Base-by-base conservation (phyloP, 352 stramenopile genomes). In the Phytophthora fragariae region DNA sequence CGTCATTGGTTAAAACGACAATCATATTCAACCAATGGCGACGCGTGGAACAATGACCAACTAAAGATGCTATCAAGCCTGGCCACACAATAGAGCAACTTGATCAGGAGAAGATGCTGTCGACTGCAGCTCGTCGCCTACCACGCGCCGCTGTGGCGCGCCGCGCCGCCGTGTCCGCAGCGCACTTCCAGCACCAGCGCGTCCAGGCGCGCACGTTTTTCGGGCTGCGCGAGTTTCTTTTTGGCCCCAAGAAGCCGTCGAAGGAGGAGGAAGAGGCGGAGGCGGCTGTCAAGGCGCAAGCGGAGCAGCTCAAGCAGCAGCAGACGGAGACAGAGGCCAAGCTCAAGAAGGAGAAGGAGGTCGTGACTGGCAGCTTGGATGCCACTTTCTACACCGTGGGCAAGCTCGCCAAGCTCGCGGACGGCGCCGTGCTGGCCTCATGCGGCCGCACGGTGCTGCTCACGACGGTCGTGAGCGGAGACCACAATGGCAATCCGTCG, bases 401-500 rank as follows among this genome's bases (percentile, higher is more conserved):
- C 57, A 96, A 92, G 76, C 90, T 96, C 56, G 92, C 92, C 44
- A 88, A 85, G 33, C 82, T 97, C 17, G 92, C 92, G 8, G 91
- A 97, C 68, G 92, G 92, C 39, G 85, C 83, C n/a, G 84, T 97
- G 52, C 85, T 97, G 77, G 86, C 82, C 41, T 86, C 83, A 31
- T 92, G 90, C 55, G 92, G 91, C 64, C 87, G 93, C 55, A 94
- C 89, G 7, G 85, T 97, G 76, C 84, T 98, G 57, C 82, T 98
- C 56, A 94, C 90, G 24, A 97, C 92, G 7, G 86, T 79, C 19
- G 92, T 98, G 62, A 96, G 89, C 70, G 71, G 67, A 15, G 62
- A 76, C 14, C 65, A 72, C 50, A 77, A 78, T 27, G 80, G 83
- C 41, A 86, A 90, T 44, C 59, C 68, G 33, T 73, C 75, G 21